Evolutionary conservation across 495 filamentous ascomycete species (phyloP).

Genomic region (Bryoglossum gracile): DNA sequence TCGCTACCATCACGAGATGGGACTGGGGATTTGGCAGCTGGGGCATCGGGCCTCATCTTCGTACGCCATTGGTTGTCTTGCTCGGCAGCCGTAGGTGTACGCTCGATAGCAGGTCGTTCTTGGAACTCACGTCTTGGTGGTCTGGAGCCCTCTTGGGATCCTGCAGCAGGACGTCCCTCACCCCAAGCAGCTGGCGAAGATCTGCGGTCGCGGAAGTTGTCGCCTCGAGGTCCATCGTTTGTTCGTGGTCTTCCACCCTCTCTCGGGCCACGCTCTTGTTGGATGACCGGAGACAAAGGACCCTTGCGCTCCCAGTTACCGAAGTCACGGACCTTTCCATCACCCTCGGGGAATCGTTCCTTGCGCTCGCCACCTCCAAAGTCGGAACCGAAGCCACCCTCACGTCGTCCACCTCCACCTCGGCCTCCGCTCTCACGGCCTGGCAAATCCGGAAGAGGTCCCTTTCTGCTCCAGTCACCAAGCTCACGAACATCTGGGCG

Average conservation of each 20-base stretch:
- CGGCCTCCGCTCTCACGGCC: slow-evolving; percentile 43
- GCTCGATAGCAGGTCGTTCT: slow-evolving; percentile 55
- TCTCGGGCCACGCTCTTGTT: slow-evolving; percentile 46
- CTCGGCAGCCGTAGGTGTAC: slow-evolving; percentile 74
- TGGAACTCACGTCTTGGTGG: slow-evolving; percentile 76
- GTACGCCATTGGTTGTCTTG: slow-evolving; percentile 80
- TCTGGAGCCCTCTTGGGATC: slow-evolving; percentile 63
- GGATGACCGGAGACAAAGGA: slow-evolving; percentile 67
- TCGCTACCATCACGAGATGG: slow-evolving; percentile 27
- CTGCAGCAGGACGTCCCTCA: slow-evolving; percentile 53
- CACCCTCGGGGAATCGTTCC: slow-evolving; percentile 45
- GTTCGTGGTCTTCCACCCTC: slow-evolving; percentile 64
- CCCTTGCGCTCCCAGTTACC: slow-evolving; percentile 94
- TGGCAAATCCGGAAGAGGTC: slow-evolving; percentile 71
- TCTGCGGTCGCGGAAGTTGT: slow-evolving; percentile 46
- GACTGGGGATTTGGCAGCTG: slow-evolving; percentile 32
- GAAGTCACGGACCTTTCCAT: slow-evolving; percentile 82
- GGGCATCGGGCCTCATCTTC: slow-evolving; percentile 70
- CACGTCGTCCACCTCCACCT: slow-evolving; percentile 43
- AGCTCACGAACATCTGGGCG: slow-evolving; percentile 55
- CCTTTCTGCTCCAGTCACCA: slow-evolving; percentile 82
- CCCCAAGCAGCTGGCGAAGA: slow-evolving; percentile 76
- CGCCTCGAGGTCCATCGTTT: slow-evolving; percentile 50
- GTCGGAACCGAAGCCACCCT: slow-evolving; percentile 31
- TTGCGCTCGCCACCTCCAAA: slow-evolving; percentile 43